phyloP scores from a whole-genome alignment of 1,139 yeast species.

The Saccharomyces hybrid region DNA sequence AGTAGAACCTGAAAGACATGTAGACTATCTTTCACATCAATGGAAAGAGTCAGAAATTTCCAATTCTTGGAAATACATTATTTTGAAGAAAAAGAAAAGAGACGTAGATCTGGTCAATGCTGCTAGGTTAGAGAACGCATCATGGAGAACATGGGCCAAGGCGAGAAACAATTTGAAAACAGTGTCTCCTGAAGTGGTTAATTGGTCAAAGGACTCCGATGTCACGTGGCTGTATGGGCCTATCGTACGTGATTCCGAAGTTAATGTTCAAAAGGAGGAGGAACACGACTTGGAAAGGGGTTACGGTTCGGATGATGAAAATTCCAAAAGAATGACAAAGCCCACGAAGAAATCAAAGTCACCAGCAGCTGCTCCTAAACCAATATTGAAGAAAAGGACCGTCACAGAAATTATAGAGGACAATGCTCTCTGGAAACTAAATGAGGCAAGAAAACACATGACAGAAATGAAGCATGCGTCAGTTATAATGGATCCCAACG shows the following conservation, averaged over 20 bases:
- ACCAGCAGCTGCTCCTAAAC: conserved; percentile 38
- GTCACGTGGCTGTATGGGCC: conserved; percentile 80
- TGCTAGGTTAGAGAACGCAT: conserved; percentile 66
- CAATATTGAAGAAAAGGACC: conserved; percentile 74
- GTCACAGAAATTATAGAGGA: conserved; percentile 54
- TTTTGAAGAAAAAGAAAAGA: conserved; percentile 54
- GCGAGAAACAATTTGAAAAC: conserved; percentile 58
- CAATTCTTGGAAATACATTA: conserved; percentile 90
- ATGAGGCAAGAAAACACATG: conserved; percentile 31
- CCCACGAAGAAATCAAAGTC: conserved; percentile 11
- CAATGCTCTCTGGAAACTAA: conserved; percentile 31
- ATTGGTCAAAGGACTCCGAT: conserved; percentile 76
- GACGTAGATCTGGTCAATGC: conserved; percentile 51
- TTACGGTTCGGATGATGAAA: conserved; percentile 39
- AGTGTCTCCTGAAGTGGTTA: conserved; percentile 62
- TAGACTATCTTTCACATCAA: conserved; percentile 86
- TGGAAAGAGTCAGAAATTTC: conserved; percentile 94
- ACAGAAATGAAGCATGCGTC: conserved; percentile 23
- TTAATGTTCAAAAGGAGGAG: not conserved
- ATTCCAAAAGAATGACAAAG: conserved; percentile 20
- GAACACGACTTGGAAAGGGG: conserved; percentile 14
- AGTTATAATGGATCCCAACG: conserved; percentile 22
- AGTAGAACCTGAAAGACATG: conserved; percentile 80
- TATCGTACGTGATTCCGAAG: conserved; percentile 25
- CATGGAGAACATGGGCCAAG: conserved; percentile 85